Base-by-base conservation (phyloP, 1,139 yeast species). In the Pichia sp. region DNA sequence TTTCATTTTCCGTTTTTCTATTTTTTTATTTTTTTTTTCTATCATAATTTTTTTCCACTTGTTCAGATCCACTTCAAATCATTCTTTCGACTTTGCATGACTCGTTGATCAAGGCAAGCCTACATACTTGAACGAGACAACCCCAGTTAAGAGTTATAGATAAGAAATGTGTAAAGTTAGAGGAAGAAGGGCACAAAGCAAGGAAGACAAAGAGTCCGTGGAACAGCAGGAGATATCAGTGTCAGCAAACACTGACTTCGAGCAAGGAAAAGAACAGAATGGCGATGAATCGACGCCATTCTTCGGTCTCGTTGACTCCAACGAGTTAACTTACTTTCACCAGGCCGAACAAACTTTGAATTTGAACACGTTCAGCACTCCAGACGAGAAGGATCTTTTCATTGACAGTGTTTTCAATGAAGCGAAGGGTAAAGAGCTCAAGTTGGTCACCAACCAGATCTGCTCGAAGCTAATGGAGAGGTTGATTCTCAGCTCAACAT, bases 401-500 rank as follows among this genome's bases (percentile, higher is more conserved):
- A 83, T 90, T 33, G 70, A 77, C 10, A 85, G 92, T 62, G 92
- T 90, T 5, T 77, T 88, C 60, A 96, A 87, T 62, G 99, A 93
- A 73, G 81, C 92, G 34, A 78, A 79, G 55, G 97, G 97, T 6
- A 91, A 92, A 64, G 99, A 93, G 71, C 75, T 95, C 63, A 93
- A 93, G 70, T 77, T 93, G 51, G 97, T 89, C 9, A 92, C 97
- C 4, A 92, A 93, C 67, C 98, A 92, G 66, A 89, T 92, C 55
- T 91, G 97, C 67, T 92, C 98, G 20, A 93, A 93, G 68, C 77
- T 93, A 57, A 79, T 93, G 76, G 99, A 93, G 72, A 77, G 98
- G 67, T 73, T 93, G 59, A 80, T 92, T n/a, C 71, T 88, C 49
- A 74, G 77, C 40, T 86, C 92, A n/a, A 76, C 78, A 43, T 85